phyloP scores from a whole-genome alignment of 345 rosid genomes.

The Clarkia xantiana region DNA sequence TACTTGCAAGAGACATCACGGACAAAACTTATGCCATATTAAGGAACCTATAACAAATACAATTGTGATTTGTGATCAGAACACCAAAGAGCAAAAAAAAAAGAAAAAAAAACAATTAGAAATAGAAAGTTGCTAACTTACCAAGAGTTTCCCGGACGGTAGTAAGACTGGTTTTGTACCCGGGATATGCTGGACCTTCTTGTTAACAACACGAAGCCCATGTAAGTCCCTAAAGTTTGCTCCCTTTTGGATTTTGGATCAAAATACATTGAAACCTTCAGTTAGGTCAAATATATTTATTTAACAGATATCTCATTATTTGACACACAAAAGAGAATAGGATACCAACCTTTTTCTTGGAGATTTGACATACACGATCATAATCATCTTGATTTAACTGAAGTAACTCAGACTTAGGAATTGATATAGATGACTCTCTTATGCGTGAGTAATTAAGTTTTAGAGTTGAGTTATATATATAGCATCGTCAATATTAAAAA shows the following conservation, averaged over 20 bases:
- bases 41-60: slow-evolving; percentile 25
- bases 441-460: too few relatives aligned
- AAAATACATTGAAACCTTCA: background rate
- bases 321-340: background rate
- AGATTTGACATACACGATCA: slow-evolving; percentile 35
- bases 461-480: too few relatives aligned
- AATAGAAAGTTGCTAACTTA: slow-evolving; percentile 6
- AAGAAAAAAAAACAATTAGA: background rate
- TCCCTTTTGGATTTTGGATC: slow-evolving; percentile 24
- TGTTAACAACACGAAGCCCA: slow-evolving; percentile 35
- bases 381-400: slow-evolving; percentile 30
- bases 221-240: slow-evolving; percentile 55
- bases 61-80: background rate
- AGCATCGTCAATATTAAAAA: too few relatives aligned
- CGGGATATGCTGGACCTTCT: slow-evolving; percentile 36
- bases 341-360: slow-evolving; percentile 29
- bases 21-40: slow-evolving; percentile 30
- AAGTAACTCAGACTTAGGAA: too few relatives aligned
- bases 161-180: slow-evolving; percentile 18
- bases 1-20: slow-evolving; percentile 30
- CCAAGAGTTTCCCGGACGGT: slow-evolving; percentile 33
- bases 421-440: too few relatives aligned
- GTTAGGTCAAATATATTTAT: background rate
- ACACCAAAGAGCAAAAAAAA: background rate
- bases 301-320: background rate